Percentiles rank a stretch among this genome's conserved stretches.
phyloP scores from a whole-genome alignment of 2,329 filamentous ascomycete genomes.

The Colletotrichum zoysiae region DNA sequence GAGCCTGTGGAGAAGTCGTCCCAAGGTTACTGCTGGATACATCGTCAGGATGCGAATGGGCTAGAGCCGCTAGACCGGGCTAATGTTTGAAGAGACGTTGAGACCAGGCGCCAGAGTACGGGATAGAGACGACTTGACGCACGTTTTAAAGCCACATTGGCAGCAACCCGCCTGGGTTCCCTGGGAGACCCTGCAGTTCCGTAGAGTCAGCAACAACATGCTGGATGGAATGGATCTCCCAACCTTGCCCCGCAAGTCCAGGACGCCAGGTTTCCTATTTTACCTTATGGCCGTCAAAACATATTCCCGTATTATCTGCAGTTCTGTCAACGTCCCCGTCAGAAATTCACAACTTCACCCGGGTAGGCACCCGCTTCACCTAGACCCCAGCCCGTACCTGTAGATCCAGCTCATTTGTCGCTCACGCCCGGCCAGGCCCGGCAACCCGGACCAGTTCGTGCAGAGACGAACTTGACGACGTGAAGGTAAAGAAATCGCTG shows the following conservation, averaged over 20 bases:
- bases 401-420: background rate
- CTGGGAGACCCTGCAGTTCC: conserved; percentile 30
- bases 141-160: conserved; percentile 35
- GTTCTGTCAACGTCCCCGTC: conserved; percentile 2
- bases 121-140: conserved; percentile 37
- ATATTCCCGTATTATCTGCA: background rate
- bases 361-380: no score
- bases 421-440: conserved; percentile 1
- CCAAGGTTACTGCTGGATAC: conserved; percentile 16
- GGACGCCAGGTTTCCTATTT: conserved; percentile 16
- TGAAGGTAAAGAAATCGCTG: background rate
- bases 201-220: conserved; percentile 17
- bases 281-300: conserved; percentile 7
- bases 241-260: conserved; percentile 6
- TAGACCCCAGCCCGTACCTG: background rate
- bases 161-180: conserved; percentile 19
- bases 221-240: conserved; percentile 10
- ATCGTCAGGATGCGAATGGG: conserved; percentile 10
- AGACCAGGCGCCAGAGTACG: conserved; percentile 32
- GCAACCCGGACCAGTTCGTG: conserved; percentile 1
- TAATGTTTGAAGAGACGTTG: conserved; percentile 38
- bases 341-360: no score
- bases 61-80: conserved; percentile 30
- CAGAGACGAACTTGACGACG: conserved; percentile 4
- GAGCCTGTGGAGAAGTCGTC: conserved; percentile 14